A percentile compares a stretch with the other conserved stretches of the same genome.
These are phyloP conservation scores for Kregervanrija fluxuum DNA, from an alignment of 805 yeast species.

Conservation along the genomic window DNA sequence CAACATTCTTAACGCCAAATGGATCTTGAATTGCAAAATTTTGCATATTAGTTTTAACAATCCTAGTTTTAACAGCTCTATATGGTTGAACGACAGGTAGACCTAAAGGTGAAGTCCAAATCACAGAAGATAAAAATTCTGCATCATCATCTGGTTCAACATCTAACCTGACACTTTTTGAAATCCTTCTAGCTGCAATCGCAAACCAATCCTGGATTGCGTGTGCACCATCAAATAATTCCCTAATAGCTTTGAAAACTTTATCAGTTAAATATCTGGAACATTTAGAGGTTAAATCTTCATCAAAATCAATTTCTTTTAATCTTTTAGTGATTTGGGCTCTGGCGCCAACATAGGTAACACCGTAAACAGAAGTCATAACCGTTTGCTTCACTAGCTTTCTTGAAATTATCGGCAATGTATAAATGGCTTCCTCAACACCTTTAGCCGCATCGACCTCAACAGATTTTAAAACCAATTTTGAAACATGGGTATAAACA, in stretches of 20 bases:
- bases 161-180: constrained; percentile 69
- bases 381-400: constrained; percentile 95
- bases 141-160: constrained; percentile 47
- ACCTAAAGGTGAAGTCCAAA: constrained; percentile 97
- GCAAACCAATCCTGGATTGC: constrained; percentile 95
- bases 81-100: constrained; percentile 97
- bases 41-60: constrained; percentile 77
- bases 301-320: constrained; percentile 44
- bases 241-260: constrained; percentile 79
- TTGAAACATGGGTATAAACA: constrained; percentile 67
- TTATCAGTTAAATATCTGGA: constrained; percentile 65
- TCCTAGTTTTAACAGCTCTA: constrained; percentile 56
- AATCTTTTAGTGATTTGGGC: constrained; percentile 80
- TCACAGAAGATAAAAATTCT: constrained; percentile 75
- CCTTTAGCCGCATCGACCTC: constrained; percentile 47
- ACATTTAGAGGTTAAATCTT: constrained; percentile 27
- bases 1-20: constrained; percentile 73
- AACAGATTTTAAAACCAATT: constrained; percentile 49
- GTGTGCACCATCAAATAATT: constrained; percentile 88
- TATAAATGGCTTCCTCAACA: constrained; percentile 43
- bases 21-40: constrained; percentile 86
- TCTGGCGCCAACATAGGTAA: constrained; percentile 87
- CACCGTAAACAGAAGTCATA: constrained; percentile 98
- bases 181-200: constrained; percentile 71
- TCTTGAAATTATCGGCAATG: constrained; percentile 62